phyloP scores from a whole-genome alignment of 2,329 filamentous ascomycete genomes.

The Nemania bipapillata region DNA sequence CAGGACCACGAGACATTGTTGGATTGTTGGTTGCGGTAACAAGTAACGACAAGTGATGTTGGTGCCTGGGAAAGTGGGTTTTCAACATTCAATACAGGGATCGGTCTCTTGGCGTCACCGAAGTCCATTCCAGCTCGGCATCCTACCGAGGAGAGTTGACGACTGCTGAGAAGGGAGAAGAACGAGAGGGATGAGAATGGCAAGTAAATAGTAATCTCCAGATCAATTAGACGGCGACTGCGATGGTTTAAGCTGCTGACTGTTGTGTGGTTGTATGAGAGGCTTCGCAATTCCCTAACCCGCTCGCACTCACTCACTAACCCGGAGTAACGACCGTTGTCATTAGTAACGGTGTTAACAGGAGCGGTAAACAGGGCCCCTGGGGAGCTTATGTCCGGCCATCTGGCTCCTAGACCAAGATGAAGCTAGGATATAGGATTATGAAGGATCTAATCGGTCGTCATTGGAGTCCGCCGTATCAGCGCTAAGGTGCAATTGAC shows the following conservation, averaged over 20 bases:
- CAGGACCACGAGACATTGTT: neutral
- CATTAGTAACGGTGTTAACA: conserved; percentile 25
- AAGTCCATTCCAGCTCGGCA: neutral
- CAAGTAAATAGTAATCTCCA: neutral
- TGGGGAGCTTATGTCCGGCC: conserved; percentile 7
- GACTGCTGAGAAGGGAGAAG: neutral
- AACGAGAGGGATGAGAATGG: no score
- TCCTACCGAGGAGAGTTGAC: neutral
- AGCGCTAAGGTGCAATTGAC: neutral
- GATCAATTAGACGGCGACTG: neutral
- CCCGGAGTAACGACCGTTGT: conserved; percentile 13
- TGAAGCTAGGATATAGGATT: neutral
- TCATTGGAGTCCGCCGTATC: neutral
- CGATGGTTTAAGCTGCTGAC: neutral
- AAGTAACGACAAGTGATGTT: neutral
- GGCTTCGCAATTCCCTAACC: conserved; percentile 19
- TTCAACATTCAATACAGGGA: neutral
- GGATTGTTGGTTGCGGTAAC: neutral
- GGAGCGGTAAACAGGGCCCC: neutral
- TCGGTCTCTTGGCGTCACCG: neutral
- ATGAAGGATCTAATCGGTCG: neutral
- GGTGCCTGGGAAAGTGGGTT: neutral
- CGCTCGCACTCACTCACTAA: conserved; percentile 6
- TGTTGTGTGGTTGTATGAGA: conserved; percentile 12
- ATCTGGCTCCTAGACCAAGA: neutral